Conservation (phyloP, 1,284 basidiomycete species). For the Tilletia setariae region DNA sequence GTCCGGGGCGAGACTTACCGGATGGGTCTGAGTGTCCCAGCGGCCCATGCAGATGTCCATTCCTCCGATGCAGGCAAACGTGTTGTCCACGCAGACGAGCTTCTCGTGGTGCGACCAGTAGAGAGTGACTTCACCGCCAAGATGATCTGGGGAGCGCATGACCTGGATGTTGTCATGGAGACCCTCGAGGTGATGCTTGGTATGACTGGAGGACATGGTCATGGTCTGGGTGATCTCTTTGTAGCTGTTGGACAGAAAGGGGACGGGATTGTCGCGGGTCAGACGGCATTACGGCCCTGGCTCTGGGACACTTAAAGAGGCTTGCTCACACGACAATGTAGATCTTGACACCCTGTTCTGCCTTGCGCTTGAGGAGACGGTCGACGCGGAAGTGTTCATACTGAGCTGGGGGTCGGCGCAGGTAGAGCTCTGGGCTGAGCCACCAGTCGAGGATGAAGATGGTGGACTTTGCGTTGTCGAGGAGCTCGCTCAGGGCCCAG, state of each 20-base stretch:
- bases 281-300: too few relatives aligned
- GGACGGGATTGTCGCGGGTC: not conserved
- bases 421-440: slow-evolving; percentile 82
- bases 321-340: slow-evolving; percentile 67
- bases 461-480: slow-evolving; percentile 22
- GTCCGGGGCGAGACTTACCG: slow-evolving; percentile 59
- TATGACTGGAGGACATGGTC: slow-evolving; percentile 51
- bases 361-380: slow-evolving; percentile 76
- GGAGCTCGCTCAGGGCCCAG: slow-evolving; percentile 65
- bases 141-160: slow-evolving; percentile 52
- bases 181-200: slow-evolving; percentile 68
- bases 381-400: slow-evolving; percentile 83
- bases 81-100: slow-evolving; percentile 71
- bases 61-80: slow-evolving; percentile 65
- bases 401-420: slow-evolving; percentile 78
- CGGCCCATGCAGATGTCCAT: slow-evolving; percentile 89
- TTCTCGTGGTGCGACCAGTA: slow-evolving; percentile 57
- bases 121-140: slow-evolving; percentile 24
- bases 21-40: slow-evolving; percentile 66
- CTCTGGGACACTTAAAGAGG: slow-evolving; percentile 19
- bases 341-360: slow-evolving; percentile 80
- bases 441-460: slow-evolving; percentile 50
- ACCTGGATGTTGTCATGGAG: slow-evolving; percentile 77
- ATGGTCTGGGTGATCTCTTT: slow-evolving; percentile 77
- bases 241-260: not conserved